A percentile compares a stretch with the other conserved stretches of the same genome.
phyloP scores from a whole-genome alignment of 805 yeast species.

The Candida xyloterini region DNA sequence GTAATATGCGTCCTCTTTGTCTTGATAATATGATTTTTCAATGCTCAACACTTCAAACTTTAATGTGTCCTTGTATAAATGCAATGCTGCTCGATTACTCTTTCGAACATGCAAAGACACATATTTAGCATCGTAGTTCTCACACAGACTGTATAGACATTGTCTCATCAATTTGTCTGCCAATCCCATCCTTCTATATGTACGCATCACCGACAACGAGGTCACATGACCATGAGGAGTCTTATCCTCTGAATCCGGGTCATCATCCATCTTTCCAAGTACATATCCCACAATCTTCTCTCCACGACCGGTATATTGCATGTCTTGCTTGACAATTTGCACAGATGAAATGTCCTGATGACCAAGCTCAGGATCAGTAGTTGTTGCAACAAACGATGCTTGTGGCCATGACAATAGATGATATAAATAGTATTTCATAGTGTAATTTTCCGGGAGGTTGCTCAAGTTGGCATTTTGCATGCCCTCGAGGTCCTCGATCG shows the following conservation, averaged over 20 bases:
- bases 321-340: conserved; percentile 25
- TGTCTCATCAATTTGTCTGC: conserved; percentile 92
- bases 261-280: conserved; percentile 95
- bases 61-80: conserved; percentile 82
- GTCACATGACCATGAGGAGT: conserved; percentile 92
- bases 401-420: conserved; percentile 97
- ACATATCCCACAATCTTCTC: conserved; percentile 95
- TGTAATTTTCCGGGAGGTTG: conserved; percentile 92
- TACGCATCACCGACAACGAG: conserved; percentile 89
- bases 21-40: conserved; percentile 89
- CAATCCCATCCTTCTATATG: conserved; percentile 91
- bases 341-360: conserved; percentile 21
- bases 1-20: conserved; percentile 96
- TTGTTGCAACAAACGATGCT: conserved; percentile 92
- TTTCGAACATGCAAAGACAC: conserved; percentile 92
- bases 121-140: conserved; percentile 74
- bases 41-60: conserved; percentile 77
- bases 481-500: conserved; percentile 80
- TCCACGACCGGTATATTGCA: conserved; percentile 57
- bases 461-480: conserved; percentile 94
- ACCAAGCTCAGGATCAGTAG: conserved; percentile 49
- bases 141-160: conserved; percentile 69
- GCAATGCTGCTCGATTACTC: conserved; percentile 91
- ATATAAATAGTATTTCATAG: conserved; percentile 88
- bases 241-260: conserved; percentile 59